A percentile compares a stretch with the other conserved stretches of the same genome.
phyloP scores from a whole-genome alignment of 1,284 basidiomycete genomes.

The Xerocomus minutiporus region DNA sequence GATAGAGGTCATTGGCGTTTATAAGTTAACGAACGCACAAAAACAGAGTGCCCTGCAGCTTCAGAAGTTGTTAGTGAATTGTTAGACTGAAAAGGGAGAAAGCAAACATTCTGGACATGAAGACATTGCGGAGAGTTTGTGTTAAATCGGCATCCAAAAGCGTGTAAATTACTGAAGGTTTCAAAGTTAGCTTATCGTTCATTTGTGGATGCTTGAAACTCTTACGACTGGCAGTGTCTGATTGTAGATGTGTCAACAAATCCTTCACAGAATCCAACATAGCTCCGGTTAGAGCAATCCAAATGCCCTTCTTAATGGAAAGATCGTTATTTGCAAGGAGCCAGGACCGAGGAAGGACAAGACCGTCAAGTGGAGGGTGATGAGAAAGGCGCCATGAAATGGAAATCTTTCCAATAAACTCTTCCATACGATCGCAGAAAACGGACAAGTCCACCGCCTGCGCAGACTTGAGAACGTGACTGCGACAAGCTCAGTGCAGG shows the following conservation, averaged over 20 bases:
- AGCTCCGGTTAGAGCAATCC: constrained; percentile 6
- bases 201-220: background rate
- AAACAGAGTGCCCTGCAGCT: constrained; percentile 29
- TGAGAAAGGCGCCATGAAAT: constrained; percentile 30
- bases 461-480: constrained; percentile 37
- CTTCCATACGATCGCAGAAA: constrained; percentile 46
- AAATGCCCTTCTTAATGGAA: constrained; percentile 19
- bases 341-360: constrained; percentile 49
- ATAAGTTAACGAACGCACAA: constrained; percentile 15
- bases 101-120: constrained; percentile 29
- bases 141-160: constrained; percentile 22
- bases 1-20: background rate
- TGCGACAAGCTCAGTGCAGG: constrained; percentile 18
- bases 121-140: constrained; percentile 19
- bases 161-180: constrained; percentile 11
- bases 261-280: constrained; percentile 6
- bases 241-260: constrained; percentile 18
- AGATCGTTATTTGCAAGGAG: constrained; percentile 31
- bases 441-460: constrained; percentile 35
- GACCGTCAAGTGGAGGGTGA: constrained; percentile 34
- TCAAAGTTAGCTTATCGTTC: background rate
- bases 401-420: constrained; percentile 36
- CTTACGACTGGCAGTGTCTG: constrained; percentile 13
- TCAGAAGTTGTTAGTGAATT: constrained; percentile 1
- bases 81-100: background rate